Base-by-base conservation (phyloP, 192 early-diverging fungal species). In the Podila epicladia region DNA sequence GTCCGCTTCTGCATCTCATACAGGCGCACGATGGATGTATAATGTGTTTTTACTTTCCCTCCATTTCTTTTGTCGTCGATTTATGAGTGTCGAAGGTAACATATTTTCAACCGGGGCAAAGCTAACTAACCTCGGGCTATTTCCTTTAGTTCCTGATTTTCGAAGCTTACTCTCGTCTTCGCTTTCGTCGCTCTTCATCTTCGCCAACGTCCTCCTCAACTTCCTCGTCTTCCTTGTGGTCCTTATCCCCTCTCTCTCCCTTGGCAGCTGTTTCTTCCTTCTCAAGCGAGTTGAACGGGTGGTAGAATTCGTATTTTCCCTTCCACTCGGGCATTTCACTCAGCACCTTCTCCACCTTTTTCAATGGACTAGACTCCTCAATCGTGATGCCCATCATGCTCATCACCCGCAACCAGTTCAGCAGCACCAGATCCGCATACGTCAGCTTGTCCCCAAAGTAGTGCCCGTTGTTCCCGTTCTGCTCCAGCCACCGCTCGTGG, bases 401-500 rank as follows among this genome's bases (percentile, higher is more conserved):
- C 24, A 72, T 24, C 28, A 72, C 62, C 17, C 70, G 29, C n/a
- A 72, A 19, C 70, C 70, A 72, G 35, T 72, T 63, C 48, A 64
- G n/a, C 60, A 72, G 32, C 26, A 64, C 62, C 12, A 72, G 33
- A 31, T 72, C 70, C 26, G 70, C 58, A 19, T 63, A 62, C 32
- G 70, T 57, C 29, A 62, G 20, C 26, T 13, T 51, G 17, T 72
- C 32, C 3, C 70, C 69, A 71, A 71, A 71, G 60, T 71, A 71
- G 29, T 71, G 57, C 15, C 69, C 70, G 64, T 72, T 72, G 62
- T 72, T 64, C 9, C 70, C 70, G 35, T 72, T 72, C 66, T 69
- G 67, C 53, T 64, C 61, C 31, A 80, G 57, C 76, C 76, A 80
- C 1, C 65, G 37, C 15, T 72, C 66, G 41, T 80, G 76, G 17